Evolutionary conservation across 768 basidiomycete species (phyloP).

Genomic region (Rhodosporidiobolus odoratus): DNA sequence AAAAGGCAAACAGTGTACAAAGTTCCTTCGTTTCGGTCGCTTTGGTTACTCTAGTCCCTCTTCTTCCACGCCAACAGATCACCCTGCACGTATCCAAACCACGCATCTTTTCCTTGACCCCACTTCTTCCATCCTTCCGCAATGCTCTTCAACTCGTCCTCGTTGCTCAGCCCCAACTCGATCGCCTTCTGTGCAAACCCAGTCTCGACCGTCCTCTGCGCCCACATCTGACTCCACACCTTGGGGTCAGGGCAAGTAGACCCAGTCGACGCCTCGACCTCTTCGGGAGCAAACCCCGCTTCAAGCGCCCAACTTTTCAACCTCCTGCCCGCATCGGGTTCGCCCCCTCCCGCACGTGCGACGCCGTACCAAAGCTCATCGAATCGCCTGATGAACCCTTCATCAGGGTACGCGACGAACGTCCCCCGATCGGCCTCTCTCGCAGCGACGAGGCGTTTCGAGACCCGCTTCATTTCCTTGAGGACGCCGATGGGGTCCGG

Average conservation of each 20-base stretch:
- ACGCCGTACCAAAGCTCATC: conserved; percentile 31
- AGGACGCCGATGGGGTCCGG: conserved; percentile 50
- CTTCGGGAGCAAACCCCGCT: conserved; percentile 46
- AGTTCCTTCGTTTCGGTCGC: background rate
- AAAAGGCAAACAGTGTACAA: too few relatives aligned
- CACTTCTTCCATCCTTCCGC: conserved; percentile 44
- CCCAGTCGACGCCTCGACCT: conserved; percentile 45
- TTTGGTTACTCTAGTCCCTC: background rate
- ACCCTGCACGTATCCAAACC: conserved; percentile 46
- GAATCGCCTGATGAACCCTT: background rate
- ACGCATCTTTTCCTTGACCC: conserved; percentile 46
- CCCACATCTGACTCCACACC: conserved; percentile 51
- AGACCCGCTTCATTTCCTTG: conserved; percentile 54
- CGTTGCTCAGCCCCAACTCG: conserved; percentile 41
- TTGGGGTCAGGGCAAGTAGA: conserved; percentile 48
- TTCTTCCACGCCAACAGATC: conserved; percentile 35
- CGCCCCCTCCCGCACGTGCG: conserved; percentile 47
- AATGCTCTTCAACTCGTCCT: conserved; percentile 42
- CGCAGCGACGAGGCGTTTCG: conserved; percentile 51
- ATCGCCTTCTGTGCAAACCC: conserved; percentile 46
- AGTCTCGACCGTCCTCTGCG: conserved; percentile 48
- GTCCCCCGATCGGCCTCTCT: conserved; percentile 51
- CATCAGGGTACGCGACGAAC: conserved; percentile 48
- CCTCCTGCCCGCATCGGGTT: conserved; percentile 50
- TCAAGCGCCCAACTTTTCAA: conserved; percentile 47